These are phyloP conservation scores for Fraxinus dipetala DNA, from an alignment of 305 asterid genomes.

Conservation along the genomic window DNA sequence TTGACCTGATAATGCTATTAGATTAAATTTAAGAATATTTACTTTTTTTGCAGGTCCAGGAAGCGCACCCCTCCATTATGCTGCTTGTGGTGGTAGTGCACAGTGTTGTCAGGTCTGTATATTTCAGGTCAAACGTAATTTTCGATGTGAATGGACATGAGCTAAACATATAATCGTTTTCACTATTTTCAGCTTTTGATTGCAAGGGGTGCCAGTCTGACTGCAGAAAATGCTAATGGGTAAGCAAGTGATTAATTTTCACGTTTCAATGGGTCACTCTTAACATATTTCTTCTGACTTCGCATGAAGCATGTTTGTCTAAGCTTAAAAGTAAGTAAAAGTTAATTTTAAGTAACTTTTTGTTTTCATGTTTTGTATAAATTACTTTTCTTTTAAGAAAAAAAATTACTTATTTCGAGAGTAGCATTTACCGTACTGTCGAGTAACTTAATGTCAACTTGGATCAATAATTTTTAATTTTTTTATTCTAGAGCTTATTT, in stretches of 20 bases:
- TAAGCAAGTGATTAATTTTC: slow-evolving; percentile 28
- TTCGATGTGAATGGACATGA: not conserved
- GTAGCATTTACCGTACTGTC: not conserved
- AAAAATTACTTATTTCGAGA: not conserved
- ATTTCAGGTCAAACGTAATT: not conserved
- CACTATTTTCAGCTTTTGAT: slow-evolving; percentile 61
- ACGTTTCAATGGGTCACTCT: not conserved
- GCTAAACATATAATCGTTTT: slow-evolving; percentile 4
- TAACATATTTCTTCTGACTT: not conserved
- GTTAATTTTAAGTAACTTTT: not conserved
- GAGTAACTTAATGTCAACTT: not conserved
- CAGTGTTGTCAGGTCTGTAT: slow-evolving; percentile 75
- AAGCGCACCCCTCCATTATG: slow-evolving; percentile 89
- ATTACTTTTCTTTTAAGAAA: not conserved
- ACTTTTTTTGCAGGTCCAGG: slow-evolving; percentile 62
- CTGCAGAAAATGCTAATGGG: slow-evolving; percentile 69
- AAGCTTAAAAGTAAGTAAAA: not conserved
- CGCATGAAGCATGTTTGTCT: not conserved
- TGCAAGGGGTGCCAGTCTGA: slow-evolving; percentile 68
- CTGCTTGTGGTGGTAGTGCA: slow-evolving; percentile 88
- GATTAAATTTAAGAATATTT: not conserved
- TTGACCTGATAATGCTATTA: not conserved
- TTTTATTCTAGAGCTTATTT: not conserved
- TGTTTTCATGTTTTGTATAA: not conserved
- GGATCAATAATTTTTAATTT: not conserved